Evolutionary conservation across 2,329 filamentous ascomycete genomes (phyloP).

Genomic region (Juglanconis juglandina): DNA sequence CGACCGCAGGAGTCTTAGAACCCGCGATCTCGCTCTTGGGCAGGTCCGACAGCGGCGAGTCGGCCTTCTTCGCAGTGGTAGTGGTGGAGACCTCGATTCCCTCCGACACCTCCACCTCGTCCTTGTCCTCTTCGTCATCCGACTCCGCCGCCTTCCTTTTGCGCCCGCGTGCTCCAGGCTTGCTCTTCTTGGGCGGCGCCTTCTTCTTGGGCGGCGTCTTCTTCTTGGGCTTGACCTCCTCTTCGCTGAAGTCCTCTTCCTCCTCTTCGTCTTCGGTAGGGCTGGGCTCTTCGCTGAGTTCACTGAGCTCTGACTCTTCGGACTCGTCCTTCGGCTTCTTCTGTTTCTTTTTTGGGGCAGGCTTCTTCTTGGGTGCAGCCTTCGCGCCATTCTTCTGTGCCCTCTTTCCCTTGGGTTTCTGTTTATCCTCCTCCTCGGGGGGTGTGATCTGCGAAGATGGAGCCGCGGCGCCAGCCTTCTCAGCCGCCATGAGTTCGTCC

Average conservation of each 20-base stretch:
- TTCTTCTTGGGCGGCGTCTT: conserved; percentile 28
- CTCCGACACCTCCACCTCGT: neutral
- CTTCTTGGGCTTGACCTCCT: conserved; percentile 3
- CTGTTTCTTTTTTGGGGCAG: conserved; percentile 8
- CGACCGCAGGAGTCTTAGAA: neutral
- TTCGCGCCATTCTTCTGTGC: conserved; percentile 31
- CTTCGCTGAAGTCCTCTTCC: conserved; percentile 17
- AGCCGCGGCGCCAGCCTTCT: conserved; percentile 1
- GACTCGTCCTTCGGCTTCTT: conserved; percentile 21
- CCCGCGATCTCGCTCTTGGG: conserved; percentile 3
- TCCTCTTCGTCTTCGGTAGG: neutral
- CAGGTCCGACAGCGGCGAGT: neutral
- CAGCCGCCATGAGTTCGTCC: conserved; percentile 7
- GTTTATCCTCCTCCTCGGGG: conserved; percentile 12
- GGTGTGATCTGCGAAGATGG: neutral
- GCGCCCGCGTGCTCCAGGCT: conserved; percentile 4
- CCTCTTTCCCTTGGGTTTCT: conserved; percentile 19
- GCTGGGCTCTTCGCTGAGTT: conserved; percentile 22
- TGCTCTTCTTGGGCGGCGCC: conserved; percentile 3
- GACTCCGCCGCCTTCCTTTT: conserved; percentile 28
- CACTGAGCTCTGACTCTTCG: conserved; percentile 23
- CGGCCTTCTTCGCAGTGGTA: conserved; percentile 21
- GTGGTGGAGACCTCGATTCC: conserved; percentile 5
- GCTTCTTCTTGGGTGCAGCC: conserved; percentile 29
- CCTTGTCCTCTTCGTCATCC: conserved; percentile 24